A percentile compares a stretch with the other conserved stretches of the same genome.
phyloP scores from a whole-genome alignment of 1,284 basidiomycete species.

The Trichosporon sp. region DNA sequence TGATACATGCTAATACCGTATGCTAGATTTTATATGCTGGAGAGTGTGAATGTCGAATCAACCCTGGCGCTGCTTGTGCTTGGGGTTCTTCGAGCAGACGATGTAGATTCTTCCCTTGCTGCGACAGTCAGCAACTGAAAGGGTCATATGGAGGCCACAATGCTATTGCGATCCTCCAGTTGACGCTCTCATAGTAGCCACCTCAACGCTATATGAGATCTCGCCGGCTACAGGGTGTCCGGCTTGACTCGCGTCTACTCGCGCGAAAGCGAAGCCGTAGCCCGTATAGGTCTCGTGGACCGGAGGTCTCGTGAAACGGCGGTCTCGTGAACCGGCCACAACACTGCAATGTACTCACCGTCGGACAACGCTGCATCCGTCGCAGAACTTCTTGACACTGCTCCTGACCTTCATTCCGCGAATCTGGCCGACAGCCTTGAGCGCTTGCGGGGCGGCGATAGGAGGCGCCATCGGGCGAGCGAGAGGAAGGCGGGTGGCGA shows the following conservation, averaged over 20 bases:
- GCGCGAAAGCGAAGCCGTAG: neutral
- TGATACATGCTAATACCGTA: slow-evolving; percentile 1
- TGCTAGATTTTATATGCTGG: slow-evolving; percentile 2
- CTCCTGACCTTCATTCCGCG: slow-evolving; percentile 95
- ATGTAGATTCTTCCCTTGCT: slow-evolving; percentile 90
- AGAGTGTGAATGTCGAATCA: neutral
- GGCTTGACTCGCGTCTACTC: too few species aligned
- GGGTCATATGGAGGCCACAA: too few species aligned
- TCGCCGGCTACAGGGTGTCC: too few species aligned
- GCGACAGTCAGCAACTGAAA: slow-evolving; percentile 11
- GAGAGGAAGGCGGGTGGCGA: slow-evolving; percentile 6
- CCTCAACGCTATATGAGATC: too few species aligned
- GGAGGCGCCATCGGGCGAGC: neutral
- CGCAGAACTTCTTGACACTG: slow-evolving; percentile 87
- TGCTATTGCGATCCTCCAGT: too few species aligned
- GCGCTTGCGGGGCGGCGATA: slow-evolving; percentile 13
- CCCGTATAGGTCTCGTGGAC: too few species aligned
- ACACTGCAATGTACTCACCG: slow-evolving; percentile 47
- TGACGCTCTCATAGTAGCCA: too few species aligned
- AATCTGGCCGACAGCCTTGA: slow-evolving; percentile 26
- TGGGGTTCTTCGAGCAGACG: slow-evolving; percentile 88
- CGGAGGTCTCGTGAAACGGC: too few species aligned
- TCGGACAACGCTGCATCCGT: slow-evolving; percentile 76
- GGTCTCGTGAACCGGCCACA: too few species aligned
- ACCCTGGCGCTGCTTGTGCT: slow-evolving; percentile 67